These are phyloP conservation scores for Arthrobotrys megalospora DNA, from an alignment of 2,329 filamentous ascomycete genomes.

Conservation along the genomic window DNA sequence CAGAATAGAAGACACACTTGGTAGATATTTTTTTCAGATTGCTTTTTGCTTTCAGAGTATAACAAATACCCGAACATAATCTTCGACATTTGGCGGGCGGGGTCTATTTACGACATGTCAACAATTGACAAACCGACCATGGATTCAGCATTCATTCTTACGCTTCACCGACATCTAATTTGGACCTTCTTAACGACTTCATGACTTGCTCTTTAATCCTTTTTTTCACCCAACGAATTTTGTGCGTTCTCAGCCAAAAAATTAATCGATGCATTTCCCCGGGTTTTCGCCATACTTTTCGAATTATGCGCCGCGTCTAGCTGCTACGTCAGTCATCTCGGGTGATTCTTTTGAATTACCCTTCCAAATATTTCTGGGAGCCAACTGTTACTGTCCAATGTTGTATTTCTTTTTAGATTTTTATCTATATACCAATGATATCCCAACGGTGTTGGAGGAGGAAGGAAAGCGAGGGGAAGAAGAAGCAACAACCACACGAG, in stretches of 20 bases:
- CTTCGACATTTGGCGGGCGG: constrained; percentile 15
- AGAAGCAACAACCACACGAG: not conserved
- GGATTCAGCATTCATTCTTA: not conserved
- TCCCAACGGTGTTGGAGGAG: constrained; percentile 20
- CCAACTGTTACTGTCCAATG: constrained; percentile 7
- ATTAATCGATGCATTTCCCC: constrained; percentile 34
- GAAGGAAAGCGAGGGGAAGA: not conserved
- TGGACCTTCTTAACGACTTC: constrained; percentile 45
- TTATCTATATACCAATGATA: constrained; percentile 50
- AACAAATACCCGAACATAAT: not conserved
- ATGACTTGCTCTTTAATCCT: constrained; percentile 28
- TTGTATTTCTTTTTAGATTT: constrained; percentile 38
- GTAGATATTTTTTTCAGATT: not conserved
- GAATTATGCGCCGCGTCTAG: not conserved
- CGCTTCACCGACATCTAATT: constrained; percentile 11
- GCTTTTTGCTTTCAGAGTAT: not conserved
- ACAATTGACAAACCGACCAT: constrained; percentile 4
- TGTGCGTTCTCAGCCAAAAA: constrained; percentile 11
- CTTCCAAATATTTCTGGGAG: not conserved
- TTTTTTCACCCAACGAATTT: constrained; percentile 7
- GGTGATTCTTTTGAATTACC: constrained; percentile 12
- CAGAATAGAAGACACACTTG: constrained; percentile 28
- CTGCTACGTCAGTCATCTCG: not conserved
- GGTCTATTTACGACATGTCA: constrained; percentile 3
- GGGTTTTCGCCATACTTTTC: constrained; percentile 7